phyloP scores from a whole-genome alignment of 2,329 filamentous ascomycete species.

The Thermoascus crustaceus region DNA sequence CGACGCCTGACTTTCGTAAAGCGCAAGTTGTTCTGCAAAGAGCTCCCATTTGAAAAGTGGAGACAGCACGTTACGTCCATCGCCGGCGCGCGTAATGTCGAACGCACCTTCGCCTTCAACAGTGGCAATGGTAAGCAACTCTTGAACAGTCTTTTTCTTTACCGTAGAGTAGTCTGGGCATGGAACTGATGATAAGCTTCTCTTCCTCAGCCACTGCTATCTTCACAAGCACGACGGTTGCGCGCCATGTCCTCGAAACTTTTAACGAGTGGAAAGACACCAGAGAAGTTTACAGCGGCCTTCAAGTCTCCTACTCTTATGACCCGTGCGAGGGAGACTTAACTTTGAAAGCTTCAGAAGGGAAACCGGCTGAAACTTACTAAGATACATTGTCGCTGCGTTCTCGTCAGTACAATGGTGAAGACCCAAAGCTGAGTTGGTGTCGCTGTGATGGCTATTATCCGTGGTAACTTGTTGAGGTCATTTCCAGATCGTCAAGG shows the following conservation, averaged over 20 bases:
- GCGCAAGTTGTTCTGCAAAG: conserved; percentile 28
- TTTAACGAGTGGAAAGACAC: conserved; percentile 22
- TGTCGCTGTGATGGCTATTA: too few relatives aligned
- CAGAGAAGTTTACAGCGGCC: conserved; percentile 22
- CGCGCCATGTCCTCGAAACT: conserved; percentile 25
- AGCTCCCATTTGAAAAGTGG: conserved; percentile 26
- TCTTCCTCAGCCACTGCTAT: conserved; percentile 26
- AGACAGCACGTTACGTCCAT: conserved; percentile 27
- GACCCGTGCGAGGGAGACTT: conserved; percentile 35
- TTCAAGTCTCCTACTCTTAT: conserved; percentile 30
- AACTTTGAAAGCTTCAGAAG: conserved; percentile 16
- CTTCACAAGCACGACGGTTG: conserved; percentile 30
- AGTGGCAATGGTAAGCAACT: conserved; percentile 32
- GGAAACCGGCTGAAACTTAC: too few relatives aligned
- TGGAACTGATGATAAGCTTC: conserved; percentile 8
- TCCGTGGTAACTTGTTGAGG: too few relatives aligned
- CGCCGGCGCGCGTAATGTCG: conserved; percentile 28
- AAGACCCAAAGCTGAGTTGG: too few relatives aligned
- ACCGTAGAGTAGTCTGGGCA: neutral
- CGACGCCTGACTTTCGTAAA: conserved; percentile 36
- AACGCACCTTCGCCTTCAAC: conserved; percentile 36
- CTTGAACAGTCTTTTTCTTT: neutral
- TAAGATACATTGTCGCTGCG: too few relatives aligned
- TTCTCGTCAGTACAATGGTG: too few relatives aligned
- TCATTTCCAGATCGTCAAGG: too few relatives aligned